Evolutionary conservation across 2,329 filamentous ascomycete genomes (phyloP).

Genomic region (Pseudogymnoascus sp.): DNA sequence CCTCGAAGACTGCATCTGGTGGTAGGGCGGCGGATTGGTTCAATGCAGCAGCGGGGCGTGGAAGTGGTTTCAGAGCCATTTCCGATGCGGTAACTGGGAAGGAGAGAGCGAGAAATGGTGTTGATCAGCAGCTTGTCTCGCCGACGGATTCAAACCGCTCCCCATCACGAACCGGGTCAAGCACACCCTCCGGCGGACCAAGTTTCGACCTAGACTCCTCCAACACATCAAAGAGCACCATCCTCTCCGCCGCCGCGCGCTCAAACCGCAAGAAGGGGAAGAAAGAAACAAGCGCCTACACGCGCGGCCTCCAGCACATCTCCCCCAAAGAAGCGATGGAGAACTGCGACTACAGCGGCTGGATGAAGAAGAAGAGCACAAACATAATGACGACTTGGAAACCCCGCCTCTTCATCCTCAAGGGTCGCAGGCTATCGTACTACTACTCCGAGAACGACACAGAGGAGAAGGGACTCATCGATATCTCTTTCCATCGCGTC

Average conservation of each 20-base stretch:
- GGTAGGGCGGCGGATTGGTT: slow-evolving; percentile 49
- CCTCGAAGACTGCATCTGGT: slow-evolving; percentile 41
- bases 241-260: slow-evolving; percentile 43
- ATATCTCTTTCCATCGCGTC: slow-evolving; percentile 97
- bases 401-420: slow-evolving; percentile 87
- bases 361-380: slow-evolving; percentile 99
- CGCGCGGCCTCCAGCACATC: slow-evolving; percentile 75
- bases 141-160: slow-evolving; percentile 35
- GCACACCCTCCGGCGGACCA: slow-evolving; percentile 55
- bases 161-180: slow-evolving; percentile 71
- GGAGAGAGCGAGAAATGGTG: slow-evolving; percentile 46
- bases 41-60: slow-evolving; percentile 41
- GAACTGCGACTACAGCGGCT: slow-evolving; percentile 87
- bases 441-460: slow-evolving; percentile 92
- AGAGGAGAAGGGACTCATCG: slow-evolving; percentile 91
- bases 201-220: slow-evolving; percentile 78
- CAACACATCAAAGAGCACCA: slow-evolving; percentile 52
- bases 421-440: slow-evolving; percentile 84
- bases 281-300: slow-evolving; percentile 92
- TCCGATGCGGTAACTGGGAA: slow-evolving; percentile 64
- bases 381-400: slow-evolving; percentile 98
- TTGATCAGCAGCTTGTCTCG: slow-evolving; percentile 37
- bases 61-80: slow-evolving; percentile 71
- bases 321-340: slow-evolving; percentile 76
- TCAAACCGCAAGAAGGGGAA: slow-evolving; percentile 66